Evolutionary conservation across 257 asterid genomes (phyloP).

Genomic region (Nicotiana obtusifolia): DNA sequence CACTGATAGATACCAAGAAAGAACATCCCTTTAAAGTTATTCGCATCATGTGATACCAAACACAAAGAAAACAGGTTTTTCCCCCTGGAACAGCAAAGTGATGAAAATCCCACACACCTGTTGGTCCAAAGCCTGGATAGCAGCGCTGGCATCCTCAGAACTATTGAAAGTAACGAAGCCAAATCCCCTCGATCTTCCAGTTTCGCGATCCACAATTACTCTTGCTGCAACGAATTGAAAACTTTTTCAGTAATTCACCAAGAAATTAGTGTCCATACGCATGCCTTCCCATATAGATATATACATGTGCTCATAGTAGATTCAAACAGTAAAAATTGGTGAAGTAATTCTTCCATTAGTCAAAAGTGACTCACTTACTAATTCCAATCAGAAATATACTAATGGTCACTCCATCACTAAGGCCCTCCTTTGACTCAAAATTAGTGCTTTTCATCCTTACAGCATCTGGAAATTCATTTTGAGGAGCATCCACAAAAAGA

Average conservation of each 20-base stretch:
- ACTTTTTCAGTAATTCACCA: neutral
- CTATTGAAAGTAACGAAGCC: conserved; percentile 63
- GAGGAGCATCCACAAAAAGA: neutral
- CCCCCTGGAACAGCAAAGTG: neutral
- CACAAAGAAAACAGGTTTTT: neutral
- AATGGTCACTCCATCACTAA: neutral
- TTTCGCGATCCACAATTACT: conserved; percentile 67
- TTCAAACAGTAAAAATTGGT: neutral
- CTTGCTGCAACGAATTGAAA: conserved; percentile 41
- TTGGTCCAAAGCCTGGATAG: conserved; percentile 83
- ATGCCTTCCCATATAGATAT: neutral
- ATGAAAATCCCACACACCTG: conserved; percentile 39
- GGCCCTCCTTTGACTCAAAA: neutral
- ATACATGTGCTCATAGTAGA: neutral
- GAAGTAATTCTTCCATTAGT: neutral
- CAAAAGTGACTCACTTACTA: neutral
- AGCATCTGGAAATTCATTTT: neutral
- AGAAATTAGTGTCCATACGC: neutral
- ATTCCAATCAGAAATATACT: neutral
- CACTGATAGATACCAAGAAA: neutral
- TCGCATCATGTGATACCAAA: neutral
- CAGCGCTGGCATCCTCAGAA: conserved; percentile 74
- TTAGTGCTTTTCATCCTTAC: neutral
- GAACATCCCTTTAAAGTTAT: neutral
- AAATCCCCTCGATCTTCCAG: conserved; percentile 85